Evolutionary conservation across 768 basidiomycete species (phyloP), one percentile per base, ranked within the genome.

Genomic region (Strobilomyces dryophilus): DNA sequence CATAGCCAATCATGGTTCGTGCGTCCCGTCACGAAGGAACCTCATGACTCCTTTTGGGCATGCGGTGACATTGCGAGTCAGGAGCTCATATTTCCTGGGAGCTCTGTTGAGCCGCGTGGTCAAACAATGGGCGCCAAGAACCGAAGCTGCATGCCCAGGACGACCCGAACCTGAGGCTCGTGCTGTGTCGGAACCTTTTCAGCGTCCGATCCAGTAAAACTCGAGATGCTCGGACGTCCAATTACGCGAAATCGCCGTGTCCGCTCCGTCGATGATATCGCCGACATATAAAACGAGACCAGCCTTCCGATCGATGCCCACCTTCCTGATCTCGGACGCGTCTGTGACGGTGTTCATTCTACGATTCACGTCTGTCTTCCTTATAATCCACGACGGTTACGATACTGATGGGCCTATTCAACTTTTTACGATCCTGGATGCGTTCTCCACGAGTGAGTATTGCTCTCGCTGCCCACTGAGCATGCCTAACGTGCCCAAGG

Each of bases 221-320:
- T 45, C 44, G 44, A 45, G 36, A 15, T 46, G 44, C 40, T 52
- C 47, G 52, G 46, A 56, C 49, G 53, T 31, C 39, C 54, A 35
- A 52, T 64, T 60, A 66, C 62, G 60, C 64, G 52, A 64, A 57
- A 46, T 56, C 44, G 44, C 61, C 55, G 59, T 55, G 49, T 52
- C 59, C 57, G 52, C 59, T 57, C 60, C 62, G 53, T 60, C 55
- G 55, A 61, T 53, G 48, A 46, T 49, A 50, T 47, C 50, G 39
- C 56, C 54, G 45, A 64, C 53, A 59, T 65, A 70, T 70, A 69
- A 68, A 67, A 57, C 45, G 47, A 56, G 44, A 21, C 41, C 7
- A 1, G 36, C 36, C 52, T 26, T 48, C 53, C 58, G 64, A 58
- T 55, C 54, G 56, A 56, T 51, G 47, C 32, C 47, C 54, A 46